Base-by-base conservation (phyloP, 208 protist genomes). In the Vickermania ingenoplastis region DNA sequence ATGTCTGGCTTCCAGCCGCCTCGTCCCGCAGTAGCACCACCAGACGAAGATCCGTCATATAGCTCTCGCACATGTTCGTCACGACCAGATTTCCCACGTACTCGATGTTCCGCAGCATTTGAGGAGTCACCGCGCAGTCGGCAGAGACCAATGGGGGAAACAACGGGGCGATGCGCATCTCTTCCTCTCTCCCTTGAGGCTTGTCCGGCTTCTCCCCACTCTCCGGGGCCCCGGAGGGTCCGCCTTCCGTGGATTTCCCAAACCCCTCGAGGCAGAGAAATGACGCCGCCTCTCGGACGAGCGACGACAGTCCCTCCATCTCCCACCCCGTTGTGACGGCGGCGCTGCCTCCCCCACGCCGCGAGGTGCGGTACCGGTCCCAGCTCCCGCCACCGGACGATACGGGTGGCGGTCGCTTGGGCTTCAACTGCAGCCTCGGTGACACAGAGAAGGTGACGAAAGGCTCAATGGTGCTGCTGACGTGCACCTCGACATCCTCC, bases 61-160 rank as follows among this genome's bases (percentile, higher is more conserved):
- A 78, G 48, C 48, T 22, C 29, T 79, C 65, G 49, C 75, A 86
- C n/a, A 61, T 59, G 54, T 87, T 87, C 3, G 70, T 79, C 4
- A 86, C 36, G 36, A 59, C 25, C 28, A 84, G 63, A 49, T 86
- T 77, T 14, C 83, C 83, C 2, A 62, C 64, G 58, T 85, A 90
- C 1, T 82, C 66, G 7, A 77, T 28, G 41, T 65, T 25, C 14
- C 25, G n/a, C 5, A 66, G 25, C n/a, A 31, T n/a, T 53, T 24
- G 17, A 7, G 36, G 36, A 17, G 36, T 45, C 11, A 45, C 11
- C 11, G 36, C 11, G 36, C 36, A 17, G 36, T n/a, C 36, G 36
- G n/a, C n/a, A n/a, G n/a, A n/a, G n/a, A n/a, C n/a, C n/a, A n/a
- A n/a, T n/a, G n/a, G n/a, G n/a, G n/a, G n/a, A n/a, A n/a, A n/a